phyloP scores from a whole-genome alignment of 2,329 filamentous ascomycete species.

The Aspergillus nomiae region DNA sequence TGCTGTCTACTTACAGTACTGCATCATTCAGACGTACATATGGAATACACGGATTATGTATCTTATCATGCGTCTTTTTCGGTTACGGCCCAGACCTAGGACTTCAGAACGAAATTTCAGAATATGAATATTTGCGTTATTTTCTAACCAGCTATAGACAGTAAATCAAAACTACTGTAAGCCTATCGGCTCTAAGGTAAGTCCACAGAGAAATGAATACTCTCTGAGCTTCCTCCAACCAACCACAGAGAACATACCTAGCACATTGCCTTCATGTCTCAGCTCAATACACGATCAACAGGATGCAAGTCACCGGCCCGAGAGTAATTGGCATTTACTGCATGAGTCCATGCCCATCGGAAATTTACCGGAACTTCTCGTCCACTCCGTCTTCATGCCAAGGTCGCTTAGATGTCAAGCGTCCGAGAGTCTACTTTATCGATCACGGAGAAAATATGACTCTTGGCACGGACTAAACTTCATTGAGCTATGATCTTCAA shows the following conservation, averaged over 20 bases:
- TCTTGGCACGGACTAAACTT: not conserved
- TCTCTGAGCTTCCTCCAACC: not conserved
- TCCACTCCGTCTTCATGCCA: slow-evolving; percentile 9
- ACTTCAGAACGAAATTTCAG: too few relatives aligned
- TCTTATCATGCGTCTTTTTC: too few relatives aligned
- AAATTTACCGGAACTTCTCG: slow-evolving; percentile 10
- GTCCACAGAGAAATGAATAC: too few relatives aligned
- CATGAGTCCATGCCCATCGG: not conserved
- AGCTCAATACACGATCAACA: not conserved
- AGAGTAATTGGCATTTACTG: not conserved
- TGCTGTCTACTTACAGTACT: too few relatives aligned
- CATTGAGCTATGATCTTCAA: not conserved
- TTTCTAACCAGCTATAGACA: too few relatives aligned
- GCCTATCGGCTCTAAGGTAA: too few relatives aligned
- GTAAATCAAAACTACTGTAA: too few relatives aligned
- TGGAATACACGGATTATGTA: too few relatives aligned
- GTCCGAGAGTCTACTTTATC: not conserved
- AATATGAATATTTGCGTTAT: too few relatives aligned
- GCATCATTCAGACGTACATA: too few relatives aligned
- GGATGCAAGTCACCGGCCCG: not conserved
- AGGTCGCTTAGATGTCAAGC: not conserved
- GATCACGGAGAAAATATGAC: not conserved
- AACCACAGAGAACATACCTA: not conserved
- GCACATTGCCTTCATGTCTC: not conserved
- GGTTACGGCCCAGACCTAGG: too few relatives aligned